Percentiles rank a stretch among this genome's conserved stretches.
Conservation (phyloP, 2,329 filamentous ascomycete species). For the Calonectria henricotiae region DNA sequence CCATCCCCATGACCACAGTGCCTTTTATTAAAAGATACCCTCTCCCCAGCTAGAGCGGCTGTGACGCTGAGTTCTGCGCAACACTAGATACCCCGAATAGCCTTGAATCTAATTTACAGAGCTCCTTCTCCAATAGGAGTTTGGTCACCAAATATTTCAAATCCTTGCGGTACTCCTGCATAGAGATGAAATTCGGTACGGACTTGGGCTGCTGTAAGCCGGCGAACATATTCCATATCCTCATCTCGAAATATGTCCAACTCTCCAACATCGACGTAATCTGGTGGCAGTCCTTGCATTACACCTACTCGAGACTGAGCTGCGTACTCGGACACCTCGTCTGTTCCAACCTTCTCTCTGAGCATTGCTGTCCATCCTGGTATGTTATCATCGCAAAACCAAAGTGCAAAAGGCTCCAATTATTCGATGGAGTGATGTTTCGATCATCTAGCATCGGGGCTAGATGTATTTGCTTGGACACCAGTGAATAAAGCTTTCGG, state of each 20-base stretch:
- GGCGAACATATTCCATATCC: neutral
- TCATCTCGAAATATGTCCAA: conserved; percentile 21
- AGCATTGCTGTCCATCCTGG: neutral
- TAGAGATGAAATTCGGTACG: conserved; percentile 10
- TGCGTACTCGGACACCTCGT: neutral
- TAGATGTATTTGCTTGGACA: conserved; percentile 27
- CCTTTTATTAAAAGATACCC: too few relatives aligned
- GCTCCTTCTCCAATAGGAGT: neutral
- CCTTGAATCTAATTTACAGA: neutral
- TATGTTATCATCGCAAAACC: neutral
- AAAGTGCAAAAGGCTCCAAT: conserved; percentile 4
- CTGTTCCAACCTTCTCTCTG: neutral
- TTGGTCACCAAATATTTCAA: conserved; percentile 1
- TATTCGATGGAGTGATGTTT: neutral
- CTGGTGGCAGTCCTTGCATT: neutral
- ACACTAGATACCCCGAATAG: neutral
- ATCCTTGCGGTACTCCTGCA: conserved; percentile 2
- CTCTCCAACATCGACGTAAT: conserved; percentile 16
- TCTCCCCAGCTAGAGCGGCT: neutral
- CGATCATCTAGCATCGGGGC: conserved; percentile 38
- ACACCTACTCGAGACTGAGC: neutral
- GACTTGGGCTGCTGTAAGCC: neutral
- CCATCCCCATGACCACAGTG: too few relatives aligned
- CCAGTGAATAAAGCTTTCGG: conserved; percentile 7
- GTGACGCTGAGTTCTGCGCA: neutral